Evolutionary conservation across 1,139 yeast genomes (phyloP), one percentile per base, ranked within the genome.

Genomic region (Hyphopichia khmerensis): DNA sequence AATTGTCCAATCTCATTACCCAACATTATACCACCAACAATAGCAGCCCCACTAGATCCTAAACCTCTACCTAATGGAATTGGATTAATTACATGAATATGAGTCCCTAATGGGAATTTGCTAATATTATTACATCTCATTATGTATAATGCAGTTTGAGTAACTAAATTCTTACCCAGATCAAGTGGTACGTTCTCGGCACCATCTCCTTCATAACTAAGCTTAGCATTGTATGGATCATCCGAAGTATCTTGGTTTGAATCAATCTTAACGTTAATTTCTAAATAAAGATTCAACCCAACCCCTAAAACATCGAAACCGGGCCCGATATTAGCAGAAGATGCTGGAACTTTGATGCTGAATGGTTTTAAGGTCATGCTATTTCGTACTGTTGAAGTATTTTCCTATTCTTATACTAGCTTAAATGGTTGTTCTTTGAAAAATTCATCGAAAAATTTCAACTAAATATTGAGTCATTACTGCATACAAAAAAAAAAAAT

Each of bases 41-140:
- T 96, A 33, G 99, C 99, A 10, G 98, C 96, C 39, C 97, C 99
- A n/a, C 96, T 87, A 1, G 98, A 91, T 1, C 99, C 99, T 47
- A 93, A 75, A 8, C 99, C 99, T 62, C 99, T 82, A 26, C 99
- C 98, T 48, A 93, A 73, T 6, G 99, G 98, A 52, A 93, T 90
- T 26, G 97, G 96, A 65, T 93, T 93, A 47, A 71, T 75, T 44
- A 93, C 95, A 48, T 80, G 86, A 38, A 93, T 76, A 41, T 70
- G 77, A n/a, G 98, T 91, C 27, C 96, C 96, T 10, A 64, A 58
- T 32, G 98, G 97, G 69, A 93, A 93, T 27, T 77, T 65, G 40
- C 80, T 67, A 41, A 89, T 71, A 8, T 81, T 83, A 64, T 89
- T 87, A 59, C 96, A 87, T 55, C 96, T 80, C 60, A 93, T 69